Evolutionary conservation across 805 yeast genomes (phyloP), one percentile per base, ranked within the genome.

Genomic region (Monosporozyma yasuniensis): DNA sequence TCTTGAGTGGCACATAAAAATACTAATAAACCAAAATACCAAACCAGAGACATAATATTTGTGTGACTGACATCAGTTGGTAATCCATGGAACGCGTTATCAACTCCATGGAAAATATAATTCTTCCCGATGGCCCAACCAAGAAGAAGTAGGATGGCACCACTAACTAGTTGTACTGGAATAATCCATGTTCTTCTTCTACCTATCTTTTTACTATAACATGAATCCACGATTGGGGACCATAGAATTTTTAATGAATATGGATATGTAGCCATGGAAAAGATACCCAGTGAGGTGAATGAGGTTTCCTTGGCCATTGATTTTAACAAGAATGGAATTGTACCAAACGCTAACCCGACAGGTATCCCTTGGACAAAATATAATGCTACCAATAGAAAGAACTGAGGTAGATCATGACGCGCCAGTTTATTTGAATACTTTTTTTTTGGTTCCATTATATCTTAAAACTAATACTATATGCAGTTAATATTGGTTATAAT

Each of bases 1-100:
- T 93, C 99, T 67, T 93, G 99, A 0, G 99, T 91, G 0, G 98
- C 97, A 70, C 97, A 90, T 52, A 90, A 73, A 51, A 91, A 78
- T 30, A 93, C 93, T 52, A 93, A 71, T 21, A 80, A 55, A 59
- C 90, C 86, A 67, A 93, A 93, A 50, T 80, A 74, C 46, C 72
- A 57, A 0, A 98, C 87, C 53, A 93, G 77, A 2, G 68, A 62
- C 14, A 50, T 21, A 16, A 65, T 52, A 43, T 58, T 54, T 14
- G 56, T 49, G 28, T 54, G 52, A 12, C 51, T 53, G 4, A 48
- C 19, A 3, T 50, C 49, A n/a, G 47, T 51, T 1, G 30, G 35
- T 12, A 53, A 44, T 2, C 57, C 55, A 44, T 59, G 57, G 46
- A 53, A 64, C 0, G 61, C 56, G 48, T 56, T 59, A 49, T 64